Evolutionary conservation across 2,329 filamentous ascomycete genomes (phyloP).

Genomic region (Calonectria honghensis): DNA sequence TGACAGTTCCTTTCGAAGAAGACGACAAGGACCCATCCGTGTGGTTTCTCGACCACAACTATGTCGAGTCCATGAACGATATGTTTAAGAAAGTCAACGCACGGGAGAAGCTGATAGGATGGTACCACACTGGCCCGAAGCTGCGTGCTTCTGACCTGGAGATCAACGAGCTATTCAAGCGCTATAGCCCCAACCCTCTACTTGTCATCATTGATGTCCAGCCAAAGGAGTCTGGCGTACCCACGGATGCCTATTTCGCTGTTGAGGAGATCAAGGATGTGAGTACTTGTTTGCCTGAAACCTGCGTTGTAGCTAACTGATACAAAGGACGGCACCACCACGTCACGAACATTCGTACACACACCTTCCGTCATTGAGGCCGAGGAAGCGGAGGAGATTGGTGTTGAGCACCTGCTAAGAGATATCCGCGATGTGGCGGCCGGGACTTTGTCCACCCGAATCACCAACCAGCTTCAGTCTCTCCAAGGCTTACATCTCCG

Average conservation of each 20-base stretch:
- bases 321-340: constrained; percentile 94
- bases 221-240: constrained; percentile 97
- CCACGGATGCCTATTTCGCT: constrained; percentile 98
- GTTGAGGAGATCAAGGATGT: constrained; percentile 99
- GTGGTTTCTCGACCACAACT: constrained; percentile 99
- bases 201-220: constrained; percentile 99
- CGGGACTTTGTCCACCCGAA: constrained; percentile 95
- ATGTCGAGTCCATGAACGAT: constrained; percentile 99
- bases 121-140: constrained; percentile 99
- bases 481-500: constrained; percentile 96
- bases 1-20: constrained; percentile 95
- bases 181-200: constrained; percentile 96
- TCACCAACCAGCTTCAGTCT: constrained; percentile 98
- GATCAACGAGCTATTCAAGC: constrained; percentile 99
- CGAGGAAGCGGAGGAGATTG: constrained; percentile 98
- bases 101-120: constrained; percentile 98
- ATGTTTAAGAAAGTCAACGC: constrained; percentile 99
- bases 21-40: constrained; percentile 99
- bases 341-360: constrained; percentile 97
- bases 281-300: constrained; percentile 60
- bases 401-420: constrained; percentile 96
- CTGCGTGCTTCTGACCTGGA: constrained; percentile 96
- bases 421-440: constrained; percentile 99
- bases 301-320: not conserved
- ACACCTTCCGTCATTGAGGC: constrained; percentile 99